Percentiles rank a stretch among this genome's conserved stretches.
These are phyloP conservation scores for Aspergillus haitiensis DNA, from an alignment of 495 filamentous ascomycete genomes.

Conservation along the genomic window DNA sequence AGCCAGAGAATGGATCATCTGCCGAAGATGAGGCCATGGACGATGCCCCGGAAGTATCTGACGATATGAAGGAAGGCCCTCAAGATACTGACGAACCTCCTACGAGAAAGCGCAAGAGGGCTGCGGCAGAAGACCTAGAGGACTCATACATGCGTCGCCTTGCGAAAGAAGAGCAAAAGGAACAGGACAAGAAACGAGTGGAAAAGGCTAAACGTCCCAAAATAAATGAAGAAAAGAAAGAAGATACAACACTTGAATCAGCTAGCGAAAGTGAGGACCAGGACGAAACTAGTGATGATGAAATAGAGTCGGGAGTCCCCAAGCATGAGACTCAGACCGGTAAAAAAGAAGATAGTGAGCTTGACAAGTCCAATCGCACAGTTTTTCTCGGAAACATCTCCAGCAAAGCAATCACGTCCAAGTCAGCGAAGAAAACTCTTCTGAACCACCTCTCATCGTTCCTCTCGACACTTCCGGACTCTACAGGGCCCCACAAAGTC, in stretches of 20 bases:
- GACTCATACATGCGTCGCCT: slow-evolving; percentile 76
- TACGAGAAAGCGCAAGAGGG: slow-evolving; percentile 77
- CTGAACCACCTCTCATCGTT: slow-evolving; percentile 65
- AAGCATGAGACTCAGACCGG: slow-evolving; percentile 58
- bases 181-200: slow-evolving; percentile 40
- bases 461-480: slow-evolving; percentile 46
- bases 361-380: slow-evolving; percentile 86
- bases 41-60: slow-evolving; percentile 40
- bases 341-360: slow-evolving; percentile 49
- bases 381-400: slow-evolving; percentile 94
- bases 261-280: slow-evolving; percentile 22
- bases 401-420: slow-evolving; percentile 74
- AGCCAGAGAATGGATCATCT: slow-evolving; percentile 38
- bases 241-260: slow-evolving; percentile 21
- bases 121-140: slow-evolving; percentile 75
- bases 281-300: slow-evolving; percentile 30
- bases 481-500: slow-evolving; percentile 62
- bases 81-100: slow-evolving; percentile 38
- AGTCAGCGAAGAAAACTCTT: slow-evolving; percentile 73
- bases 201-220: slow-evolving; percentile 25
- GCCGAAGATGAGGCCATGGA: slow-evolving; percentile 48
- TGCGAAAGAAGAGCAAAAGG: slow-evolving; percentile 56
- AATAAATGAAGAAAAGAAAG: slow-evolving; percentile 26
- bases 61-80: slow-evolving; percentile 37
- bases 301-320: slow-evolving; percentile 34